Evolutionary conservation across 2,329 filamentous ascomycete genomes (phyloP), one percentile per base, ranked within the genome.

Genomic region (Neonectria neomacrospora): DNA sequence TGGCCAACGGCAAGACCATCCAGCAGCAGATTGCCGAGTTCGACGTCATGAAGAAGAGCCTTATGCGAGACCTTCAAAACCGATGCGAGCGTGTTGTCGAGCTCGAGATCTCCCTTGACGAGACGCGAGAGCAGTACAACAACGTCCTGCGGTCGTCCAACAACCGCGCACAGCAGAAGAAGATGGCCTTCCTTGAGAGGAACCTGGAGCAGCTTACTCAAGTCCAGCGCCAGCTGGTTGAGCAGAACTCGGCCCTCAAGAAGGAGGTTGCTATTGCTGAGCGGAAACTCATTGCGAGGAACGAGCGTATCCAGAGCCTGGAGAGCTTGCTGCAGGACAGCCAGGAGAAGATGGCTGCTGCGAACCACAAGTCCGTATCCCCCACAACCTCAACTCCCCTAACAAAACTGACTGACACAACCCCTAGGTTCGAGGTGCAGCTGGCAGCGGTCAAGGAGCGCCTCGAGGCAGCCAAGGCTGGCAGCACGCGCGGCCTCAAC

Each of bases 231-330:
- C 96, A 99, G 81, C 89, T 99, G 12, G 96, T 99, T 32, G 96
- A 99, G 83, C 96, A 99, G 80, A 99, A 99, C 81, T 93, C 93
- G 71, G 91, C 91, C 67, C 85, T 99, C 74, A 99, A 99, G 89
- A 98, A 99, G 85, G 96, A 99, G 81, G 96, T 99, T 58, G 96
- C 96, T 58, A 99, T 99, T 76, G 96, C 96, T 0, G 96, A 99
- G 84, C 89, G 96, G 73, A 99, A 99, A 81, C 86, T 99, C 66
- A 96, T 97, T 78, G 96, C 96, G 23, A 87, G 96, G 72, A 98
- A 98, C 76, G 96, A 99, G 85, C 91, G 96, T 61, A 99, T 99
- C 77, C 91, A 96, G 79, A 96, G 92, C 77, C 84, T 99, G 48
- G 96, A 99, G 82, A 91, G 88, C 75, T 83, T 99, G 75, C 86